Conservation (phyloP, 2,329 filamentous ascomycete genomes). For the Aspergillus ustus region DNA sequence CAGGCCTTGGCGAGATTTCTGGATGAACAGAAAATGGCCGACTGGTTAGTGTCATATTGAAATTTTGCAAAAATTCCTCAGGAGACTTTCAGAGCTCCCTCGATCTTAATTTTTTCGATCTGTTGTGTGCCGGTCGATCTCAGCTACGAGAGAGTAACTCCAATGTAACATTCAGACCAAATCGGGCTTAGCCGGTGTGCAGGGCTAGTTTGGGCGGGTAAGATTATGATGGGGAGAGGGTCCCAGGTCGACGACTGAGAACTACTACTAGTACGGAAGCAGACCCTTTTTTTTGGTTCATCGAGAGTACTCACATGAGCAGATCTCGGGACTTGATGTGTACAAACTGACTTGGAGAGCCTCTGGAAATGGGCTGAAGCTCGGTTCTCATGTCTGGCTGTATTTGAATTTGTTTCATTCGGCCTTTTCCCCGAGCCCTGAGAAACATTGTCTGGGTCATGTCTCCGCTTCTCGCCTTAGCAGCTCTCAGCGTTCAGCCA, state of each 20-base stretch:
- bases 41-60: not conserved
- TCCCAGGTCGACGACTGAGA: not conserved
- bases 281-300: not conserved
- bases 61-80: not conserved
- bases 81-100: not conserved
- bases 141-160: not conserved
- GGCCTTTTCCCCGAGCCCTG: not conserved
- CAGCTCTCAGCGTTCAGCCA: conserved; percentile 7
- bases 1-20: not conserved
- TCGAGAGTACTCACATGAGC: not conserved
- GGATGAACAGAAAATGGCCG: not conserved
- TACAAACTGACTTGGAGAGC: not conserved
- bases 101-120: not conserved
- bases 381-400: not conserved
- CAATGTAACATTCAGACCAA: not conserved
- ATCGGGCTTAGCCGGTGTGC: not conserved
- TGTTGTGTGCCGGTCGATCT: not conserved
- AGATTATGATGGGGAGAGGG: not conserved
- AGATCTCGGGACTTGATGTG: not conserved
- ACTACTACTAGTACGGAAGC: too few species aligned
- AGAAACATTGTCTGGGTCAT: not conserved
- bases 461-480: conserved; percentile 1
- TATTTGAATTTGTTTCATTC: not conserved
- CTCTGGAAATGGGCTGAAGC: not conserved
- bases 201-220: not conserved